A percentile compares a stretch with the other conserved stretches of the same genome.
These are phyloP conservation scores for Xylaria grammica DNA, from an alignment of 495 filamentous ascomycete species.

Conservation along the genomic window DNA sequence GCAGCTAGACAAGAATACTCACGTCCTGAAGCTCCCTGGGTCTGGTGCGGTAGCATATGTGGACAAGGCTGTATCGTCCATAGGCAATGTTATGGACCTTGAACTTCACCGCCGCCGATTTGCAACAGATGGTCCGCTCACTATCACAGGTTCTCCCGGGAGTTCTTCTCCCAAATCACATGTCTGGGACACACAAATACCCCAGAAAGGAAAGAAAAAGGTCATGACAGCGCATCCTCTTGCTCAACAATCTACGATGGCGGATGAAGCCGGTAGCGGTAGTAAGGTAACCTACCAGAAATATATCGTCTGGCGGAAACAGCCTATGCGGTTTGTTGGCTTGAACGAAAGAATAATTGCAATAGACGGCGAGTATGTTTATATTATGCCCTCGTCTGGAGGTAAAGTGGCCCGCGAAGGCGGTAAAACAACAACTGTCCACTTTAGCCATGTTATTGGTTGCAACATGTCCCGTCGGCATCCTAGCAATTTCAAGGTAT, in stretches of 20 bases:
- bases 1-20: constrained; percentile 85
- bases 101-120: constrained; percentile 89
- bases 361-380: constrained; percentile 94
- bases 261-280: constrained; percentile 66
- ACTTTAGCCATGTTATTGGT: constrained; percentile 90
- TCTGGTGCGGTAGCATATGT: constrained; percentile 80
- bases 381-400: constrained; percentile 78
- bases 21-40: constrained; percentile 84
- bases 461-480: constrained; percentile 91
- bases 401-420: constrained; percentile 63
- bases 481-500: constrained; percentile 86
- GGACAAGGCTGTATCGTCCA: constrained; percentile 87
- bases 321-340: constrained; percentile 89
- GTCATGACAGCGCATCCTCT: constrained; percentile 74
- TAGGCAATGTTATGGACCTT: constrained; percentile 81
- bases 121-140: constrained; percentile 75
- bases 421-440: constrained; percentile 85
- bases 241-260: constrained; percentile 68
- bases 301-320: constrained; percentile 90
- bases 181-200: constrained; percentile 53
- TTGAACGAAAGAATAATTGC: constrained; percentile 82
- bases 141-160: constrained; percentile 77
- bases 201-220: constrained; percentile 73
- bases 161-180: constrained; percentile 80
- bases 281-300: constrained; percentile 72